Evolutionary conservation across 2,329 filamentous ascomycete genomes (phyloP), one percentile per base, ranked within the genome.

Genomic region (Pyricularia pennisetigena): DNA sequence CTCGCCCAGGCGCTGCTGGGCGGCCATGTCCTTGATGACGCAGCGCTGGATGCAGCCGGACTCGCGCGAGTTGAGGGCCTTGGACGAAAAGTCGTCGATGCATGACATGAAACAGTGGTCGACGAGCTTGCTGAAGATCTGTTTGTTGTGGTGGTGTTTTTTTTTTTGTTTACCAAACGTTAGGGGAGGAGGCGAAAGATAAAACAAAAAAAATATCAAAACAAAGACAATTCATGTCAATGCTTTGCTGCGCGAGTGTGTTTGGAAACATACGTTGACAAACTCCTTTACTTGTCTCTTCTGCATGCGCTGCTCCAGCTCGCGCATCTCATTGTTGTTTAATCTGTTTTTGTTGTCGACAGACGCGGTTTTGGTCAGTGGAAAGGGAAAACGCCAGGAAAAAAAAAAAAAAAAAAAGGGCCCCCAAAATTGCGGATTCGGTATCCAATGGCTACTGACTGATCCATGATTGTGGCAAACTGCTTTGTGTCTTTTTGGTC

Each of bases 261-360:
- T n/a, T n/a, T n/a, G 29, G 14, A 8, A 68, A 85, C 92, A 74
- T 86, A 98, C 95, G 75, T 88, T 91, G 90, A 98, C 97, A 78
- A 99, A 98, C 79, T 98, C 94, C 83, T 97, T 97, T 86, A 99
- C 92, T 82, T 99, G 95, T 82, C 95, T 96, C 82, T 92, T 91
- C 84, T 98, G 93, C 88, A 99, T 94, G 81, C 95, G 93, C 82
- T 88, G 82, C 81, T 97, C 90, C 78, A 99, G 91, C 85, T 95
- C 92, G 82, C 92, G 57, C 57, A 61, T 23, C 57, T 61, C 57
- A 23, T 61, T 61, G 57, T 61, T 26, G 57, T 61, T 68, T 29
- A 68, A 28, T 35, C 67, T 68, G 24, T 61, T 24, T 23, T 61
- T 91, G n/a, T n/a, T n/a, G n/a, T 84, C 96, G 8, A 26, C 4